These are phyloP conservation scores for Phytophthora litchii DNA, from an alignment of 352 stramenopile genomes.

Conservation along the genomic window DNA sequence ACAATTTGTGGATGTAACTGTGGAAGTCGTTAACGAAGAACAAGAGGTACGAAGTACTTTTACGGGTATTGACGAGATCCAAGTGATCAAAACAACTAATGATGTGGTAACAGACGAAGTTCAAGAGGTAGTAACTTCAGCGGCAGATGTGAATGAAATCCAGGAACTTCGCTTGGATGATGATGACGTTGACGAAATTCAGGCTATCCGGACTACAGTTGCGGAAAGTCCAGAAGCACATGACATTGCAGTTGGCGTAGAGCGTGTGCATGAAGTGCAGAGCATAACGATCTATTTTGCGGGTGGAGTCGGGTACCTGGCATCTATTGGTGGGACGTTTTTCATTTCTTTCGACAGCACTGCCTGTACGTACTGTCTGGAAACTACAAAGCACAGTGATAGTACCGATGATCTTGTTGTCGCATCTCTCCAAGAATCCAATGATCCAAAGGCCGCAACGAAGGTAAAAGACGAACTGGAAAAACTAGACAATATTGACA, in stretches of 20 bases:
- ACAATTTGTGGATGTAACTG: slow-evolving; percentile 92
- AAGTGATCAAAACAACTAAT: slow-evolving; percentile 84
- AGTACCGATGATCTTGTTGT: slow-evolving; percentile 53
- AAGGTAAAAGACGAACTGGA: slow-evolving; percentile 39
- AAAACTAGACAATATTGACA: slow-evolving; percentile 62
- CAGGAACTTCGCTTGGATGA: slow-evolving; percentile 83
- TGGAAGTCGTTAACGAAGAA: slow-evolving; percentile 95
- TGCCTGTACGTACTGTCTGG: slow-evolving; percentile 68
- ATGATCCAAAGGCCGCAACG: slow-evolving; percentile 21
- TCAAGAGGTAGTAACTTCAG: slow-evolving; percentile 91
- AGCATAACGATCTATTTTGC: slow-evolving; percentile 74
- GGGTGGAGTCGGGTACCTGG: slow-evolving; percentile 4
- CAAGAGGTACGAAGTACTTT: slow-evolving; percentile 93
- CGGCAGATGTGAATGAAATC: slow-evolving; percentile 92
- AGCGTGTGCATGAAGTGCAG: slow-evolving; percentile 83
- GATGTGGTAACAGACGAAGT: slow-evolving; percentile 87
- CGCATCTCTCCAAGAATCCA: slow-evolving; percentile 34
- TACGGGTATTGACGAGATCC: slow-evolving; percentile 86
- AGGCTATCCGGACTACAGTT: slow-evolving; percentile 85
- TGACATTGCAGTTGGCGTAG: slow-evolving; percentile 78
- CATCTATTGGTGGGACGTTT: slow-evolving; percentile 43
- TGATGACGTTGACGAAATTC: slow-evolving; percentile 92
- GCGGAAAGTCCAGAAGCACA: slow-evolving; percentile 88
- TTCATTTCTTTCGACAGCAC: slow-evolving; percentile 65
- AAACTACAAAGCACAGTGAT: slow-evolving; percentile 38